Evolutionary conservation across 768 basidiomycete species (phyloP).

Genomic region (Boletus rubroflammeus): DNA sequence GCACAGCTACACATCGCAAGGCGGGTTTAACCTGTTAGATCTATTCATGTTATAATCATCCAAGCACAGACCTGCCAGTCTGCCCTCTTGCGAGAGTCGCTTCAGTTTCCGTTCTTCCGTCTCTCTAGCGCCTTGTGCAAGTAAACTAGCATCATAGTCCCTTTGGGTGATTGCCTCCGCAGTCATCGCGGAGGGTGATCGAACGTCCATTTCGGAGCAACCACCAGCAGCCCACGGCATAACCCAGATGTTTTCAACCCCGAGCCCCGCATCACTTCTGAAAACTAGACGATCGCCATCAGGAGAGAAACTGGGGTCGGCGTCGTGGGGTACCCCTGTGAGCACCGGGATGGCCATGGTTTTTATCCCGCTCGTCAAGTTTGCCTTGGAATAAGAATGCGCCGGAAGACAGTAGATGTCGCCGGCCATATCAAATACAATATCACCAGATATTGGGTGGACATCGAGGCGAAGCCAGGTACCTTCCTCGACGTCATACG

Average conservation of each 20-base stretch:
- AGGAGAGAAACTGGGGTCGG: slow-evolving; percentile 72
- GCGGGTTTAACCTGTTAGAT: slow-evolving; percentile 10
- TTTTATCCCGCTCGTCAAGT: slow-evolving; percentile 19
- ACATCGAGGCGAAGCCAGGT: slow-evolving; percentile 77
- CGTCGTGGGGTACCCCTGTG: slow-evolving; percentile 63
- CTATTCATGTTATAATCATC: background rate
- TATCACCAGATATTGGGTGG: slow-evolving; percentile 63
- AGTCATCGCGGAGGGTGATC: slow-evolving; percentile 36
- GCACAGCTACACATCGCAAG: slow-evolving; percentile 30
- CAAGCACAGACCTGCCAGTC: slow-evolving; percentile 38
- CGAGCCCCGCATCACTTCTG: slow-evolving; percentile 68
- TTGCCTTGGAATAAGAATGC: slow-evolving; percentile 32
- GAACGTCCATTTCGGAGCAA: slow-evolving; percentile 58
- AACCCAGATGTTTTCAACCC: slow-evolving; percentile 75
- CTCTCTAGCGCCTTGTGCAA: slow-evolving; percentile 51
- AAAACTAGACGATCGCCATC: slow-evolving; percentile 61
- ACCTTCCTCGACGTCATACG: slow-evolving; percentile 68
- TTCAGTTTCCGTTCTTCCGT: slow-evolving; percentile 43
- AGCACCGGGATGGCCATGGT: slow-evolving; percentile 56
- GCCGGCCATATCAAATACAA: slow-evolving; percentile 73
- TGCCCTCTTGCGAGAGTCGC: slow-evolving; percentile 56
- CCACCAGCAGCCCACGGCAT: slow-evolving; percentile 52
- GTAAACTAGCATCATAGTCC: slow-evolving; percentile 42
- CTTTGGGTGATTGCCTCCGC: slow-evolving; percentile 34
- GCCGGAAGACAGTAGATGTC: slow-evolving; percentile 70